Base-by-base conservation (phyloP, 495 filamentous ascomycete genomes). In the Glarea lozoyensis region DNA sequence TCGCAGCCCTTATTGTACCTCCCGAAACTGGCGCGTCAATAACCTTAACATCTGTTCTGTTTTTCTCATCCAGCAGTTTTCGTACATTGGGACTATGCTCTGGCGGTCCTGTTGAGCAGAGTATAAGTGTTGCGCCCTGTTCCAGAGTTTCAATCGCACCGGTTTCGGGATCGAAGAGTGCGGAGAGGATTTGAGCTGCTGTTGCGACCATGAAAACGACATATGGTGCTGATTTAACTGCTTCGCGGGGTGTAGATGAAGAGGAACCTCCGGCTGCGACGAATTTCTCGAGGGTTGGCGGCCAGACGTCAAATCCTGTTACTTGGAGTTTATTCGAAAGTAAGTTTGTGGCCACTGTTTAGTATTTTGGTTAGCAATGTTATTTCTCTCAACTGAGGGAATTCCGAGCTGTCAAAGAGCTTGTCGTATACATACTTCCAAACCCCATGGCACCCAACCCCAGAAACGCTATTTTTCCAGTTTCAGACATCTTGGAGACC, bases 371-470 rank as follows among this genome's bases (percentile, higher is more conserved):
- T n/a, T 29, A 29, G 25, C 25, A 7, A 29, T 29, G 7, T 7
- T 29, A n/a, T 29, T 29, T 29, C 25, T 29, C n/a, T n/a, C 25
- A n/a, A n/a, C n/a, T n/a, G n/a, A n/a, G n/a, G n/a, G n/a, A n/a
- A n/a, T n/a, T n/a, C n/a, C n/a, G n/a, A 29, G 7, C 7, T 7
- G 25, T 29, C n/a, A 29, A 29, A n/a, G 25, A 29, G 25, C n/a
- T n/a, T 29, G 25, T 7, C n/a, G 7, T 29, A 29, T 29, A 7
- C 25, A 7, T 29, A 29, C 25, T 54, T 49, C 84, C 84, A 57
- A 84, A 86, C 55, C 86, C 86, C 86, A 89, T 92, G 64, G 86
- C 85, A 49, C 86, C 86, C 5, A 92, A 80, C 68, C 86, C 86
- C 45, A 85, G 81, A 63, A 89, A 89, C 49, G 81, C 76, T 42